phyloP scores from a whole-genome alignment of 352 stramenopile species.

The Globisporangium carolinianum region DNA sequence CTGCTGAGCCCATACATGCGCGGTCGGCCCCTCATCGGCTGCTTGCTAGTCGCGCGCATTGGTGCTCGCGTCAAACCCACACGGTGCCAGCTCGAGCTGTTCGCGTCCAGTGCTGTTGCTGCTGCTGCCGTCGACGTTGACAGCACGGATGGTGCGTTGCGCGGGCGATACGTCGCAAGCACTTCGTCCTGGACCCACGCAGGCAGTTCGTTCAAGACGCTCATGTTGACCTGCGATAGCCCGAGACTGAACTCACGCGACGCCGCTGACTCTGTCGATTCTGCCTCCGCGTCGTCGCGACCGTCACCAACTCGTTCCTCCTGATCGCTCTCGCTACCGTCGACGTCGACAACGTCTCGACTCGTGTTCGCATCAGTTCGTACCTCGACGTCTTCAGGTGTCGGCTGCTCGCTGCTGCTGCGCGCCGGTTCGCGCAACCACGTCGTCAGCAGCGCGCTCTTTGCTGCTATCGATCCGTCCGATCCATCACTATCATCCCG shows the following conservation, averaged over 20 bases:
- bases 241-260: not conserved
- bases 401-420: too few species aligned
- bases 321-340: constrained; percentile 12
- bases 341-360: not conserved
- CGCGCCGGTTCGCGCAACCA: constrained; percentile 37
- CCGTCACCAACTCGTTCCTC: not conserved
- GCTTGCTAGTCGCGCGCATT: constrained; percentile 18
- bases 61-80: not conserved
- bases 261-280: too few species aligned
- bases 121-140: not conserved
- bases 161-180: constrained; percentile 22
- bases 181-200: constrained; percentile 50
- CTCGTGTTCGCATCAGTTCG: not conserved
- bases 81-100: too few species aligned
- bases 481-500: too few species aligned
- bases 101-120: not conserved
- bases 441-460: constrained; percentile 34
- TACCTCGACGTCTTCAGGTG: not conserved
- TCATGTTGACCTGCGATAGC: constrained; percentile 63
- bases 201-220: constrained; percentile 53
- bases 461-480: not conserved
- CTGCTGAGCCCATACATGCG: too few species aligned
- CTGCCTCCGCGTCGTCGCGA: too few species aligned
- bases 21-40: constrained; percentile 4
- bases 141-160: not conserved